Percentiles rank a stretch among this genome's conserved stretches.
Evolutionary conservation across 2,329 filamentous ascomycete species (phyloP).

Genomic region (Exophiala mesophila): DNA sequence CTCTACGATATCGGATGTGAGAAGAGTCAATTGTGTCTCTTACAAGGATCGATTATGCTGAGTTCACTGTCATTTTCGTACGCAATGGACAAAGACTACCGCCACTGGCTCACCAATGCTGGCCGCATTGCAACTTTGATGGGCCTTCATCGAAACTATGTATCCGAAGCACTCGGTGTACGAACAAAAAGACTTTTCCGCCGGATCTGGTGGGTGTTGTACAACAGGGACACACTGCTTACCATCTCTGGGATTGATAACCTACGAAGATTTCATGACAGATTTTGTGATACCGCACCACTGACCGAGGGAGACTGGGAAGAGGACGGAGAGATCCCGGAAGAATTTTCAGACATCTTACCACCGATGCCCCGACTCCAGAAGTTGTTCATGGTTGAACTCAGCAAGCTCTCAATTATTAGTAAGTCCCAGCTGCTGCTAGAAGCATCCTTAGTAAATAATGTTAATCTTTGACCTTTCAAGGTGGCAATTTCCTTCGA

Average conservation of each 20-base stretch:
- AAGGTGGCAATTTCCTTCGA: constrained; percentile 1
- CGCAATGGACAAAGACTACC: constrained; percentile 5
- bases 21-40: constrained; percentile 3
- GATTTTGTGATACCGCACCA: constrained; percentile 1
- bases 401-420: constrained; percentile 5
- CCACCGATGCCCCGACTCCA: background rate
- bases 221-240: constrained; percentile 3
- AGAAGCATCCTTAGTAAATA: too few relatives aligned
- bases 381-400: constrained; percentile 5
- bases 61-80: constrained; percentile 5
- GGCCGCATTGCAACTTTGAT: constrained; percentile 2
- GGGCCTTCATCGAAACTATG: constrained; percentile 4
- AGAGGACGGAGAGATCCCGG: background rate
- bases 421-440: constrained; percentile 3
- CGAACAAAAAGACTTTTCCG: background rate
- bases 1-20: constrained; percentile 7
- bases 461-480: background rate
- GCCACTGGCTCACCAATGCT: constrained; percentile 5
- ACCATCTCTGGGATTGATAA: constrained; percentile 1
- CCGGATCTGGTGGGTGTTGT: constrained; percentile 4
- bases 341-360: background rate
- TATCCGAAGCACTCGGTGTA: background rate
- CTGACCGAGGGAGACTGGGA: constrained; percentile 2
- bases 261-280: constrained; percentile 2
- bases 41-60: constrained; percentile 6